Conservation (phyloP, 176 grass and related monocot genomes). For the Zoysia pacifica region DNA sequence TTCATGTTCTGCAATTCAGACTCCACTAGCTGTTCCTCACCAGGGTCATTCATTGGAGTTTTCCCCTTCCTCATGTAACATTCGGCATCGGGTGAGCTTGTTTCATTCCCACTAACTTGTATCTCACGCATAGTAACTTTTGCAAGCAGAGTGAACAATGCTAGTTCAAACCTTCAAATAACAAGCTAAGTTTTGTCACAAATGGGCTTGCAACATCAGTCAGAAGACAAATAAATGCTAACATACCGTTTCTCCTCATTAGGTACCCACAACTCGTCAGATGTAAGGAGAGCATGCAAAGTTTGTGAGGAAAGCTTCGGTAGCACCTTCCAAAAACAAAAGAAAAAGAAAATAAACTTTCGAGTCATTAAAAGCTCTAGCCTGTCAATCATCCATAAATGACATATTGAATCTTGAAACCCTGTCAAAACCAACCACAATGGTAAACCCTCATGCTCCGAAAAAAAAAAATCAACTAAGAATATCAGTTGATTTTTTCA, state of each 20-base stretch:
- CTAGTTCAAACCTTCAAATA: slow-evolving; percentile 93
- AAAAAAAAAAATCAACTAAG: background rate
- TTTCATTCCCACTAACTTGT: slow-evolving; percentile 53
- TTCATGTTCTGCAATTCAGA: slow-evolving; percentile 69
- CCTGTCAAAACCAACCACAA: background rate
- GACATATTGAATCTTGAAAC: background rate
- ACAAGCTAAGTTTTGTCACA: slow-evolving; percentile 28
- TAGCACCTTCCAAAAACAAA: slow-evolving; percentile 70
- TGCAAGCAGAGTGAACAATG: slow-evolving; percentile 79
- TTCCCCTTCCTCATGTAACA: slow-evolving; percentile 53
- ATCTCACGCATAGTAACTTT: slow-evolving; percentile 65
- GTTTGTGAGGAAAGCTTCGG: slow-evolving; percentile 98
- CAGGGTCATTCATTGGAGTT: slow-evolving; percentile 44
- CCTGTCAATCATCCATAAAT: background rate
- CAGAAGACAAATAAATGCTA: slow-evolving; percentile 22
- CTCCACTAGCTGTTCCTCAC: slow-evolving; percentile 47
- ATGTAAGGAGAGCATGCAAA: slow-evolving; percentile 83
- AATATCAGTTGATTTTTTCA: slow-evolving; percentile 10
- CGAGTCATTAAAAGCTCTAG: background rate
- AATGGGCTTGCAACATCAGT: slow-evolving; percentile 31
- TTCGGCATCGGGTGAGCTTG: slow-evolving; percentile 34
- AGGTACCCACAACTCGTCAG: slow-evolving; percentile 94
- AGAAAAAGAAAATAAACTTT: slow-evolving; percentile 20
- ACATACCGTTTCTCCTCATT: slow-evolving; percentile 97
- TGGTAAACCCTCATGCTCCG: slow-evolving; percentile 9